Evolutionary conservation across 2,329 filamentous ascomycete genomes (phyloP).

Genomic region (Trichoderma atroviride): DNA sequence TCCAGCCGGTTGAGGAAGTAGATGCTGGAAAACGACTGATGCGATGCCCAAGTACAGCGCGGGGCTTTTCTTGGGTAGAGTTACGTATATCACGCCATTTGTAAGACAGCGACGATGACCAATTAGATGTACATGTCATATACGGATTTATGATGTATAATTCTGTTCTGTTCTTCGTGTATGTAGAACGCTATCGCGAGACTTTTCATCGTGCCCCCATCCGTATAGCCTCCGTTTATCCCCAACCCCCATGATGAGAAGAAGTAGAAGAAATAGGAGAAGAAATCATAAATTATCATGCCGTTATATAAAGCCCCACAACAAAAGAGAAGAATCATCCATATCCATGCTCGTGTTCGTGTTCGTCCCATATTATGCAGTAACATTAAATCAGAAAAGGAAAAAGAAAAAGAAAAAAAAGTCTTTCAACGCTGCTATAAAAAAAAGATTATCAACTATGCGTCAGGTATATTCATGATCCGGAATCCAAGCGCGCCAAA

Average conservation of each 20-base stretch:
- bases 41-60: background rate
- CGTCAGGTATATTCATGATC: background rate
- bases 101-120: background rate
- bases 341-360: background rate
- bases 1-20: slow-evolving; percentile 37
- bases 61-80: background rate
- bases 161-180: background rate
- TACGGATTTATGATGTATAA: background rate
- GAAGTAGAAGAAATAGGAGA: background rate
- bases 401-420: background rate
- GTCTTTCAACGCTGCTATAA: background rate
- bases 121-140: background rate
- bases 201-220: background rate
- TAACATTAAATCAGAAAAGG: background rate
- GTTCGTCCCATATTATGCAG: background rate
- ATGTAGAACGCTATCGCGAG: background rate
- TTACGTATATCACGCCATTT: background rate
- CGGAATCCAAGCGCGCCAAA: background rate
- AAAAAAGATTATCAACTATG: background rate
- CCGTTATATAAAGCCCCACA: background rate
- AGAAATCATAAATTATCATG: background rate
- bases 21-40: background rate
- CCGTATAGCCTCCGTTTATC: background rate
- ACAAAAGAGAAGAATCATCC: background rate
- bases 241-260: background rate